Conservation (phyloP, 2,329 filamentous ascomycete genomes). For the Scopulariopsis brevicaulis region DNA sequence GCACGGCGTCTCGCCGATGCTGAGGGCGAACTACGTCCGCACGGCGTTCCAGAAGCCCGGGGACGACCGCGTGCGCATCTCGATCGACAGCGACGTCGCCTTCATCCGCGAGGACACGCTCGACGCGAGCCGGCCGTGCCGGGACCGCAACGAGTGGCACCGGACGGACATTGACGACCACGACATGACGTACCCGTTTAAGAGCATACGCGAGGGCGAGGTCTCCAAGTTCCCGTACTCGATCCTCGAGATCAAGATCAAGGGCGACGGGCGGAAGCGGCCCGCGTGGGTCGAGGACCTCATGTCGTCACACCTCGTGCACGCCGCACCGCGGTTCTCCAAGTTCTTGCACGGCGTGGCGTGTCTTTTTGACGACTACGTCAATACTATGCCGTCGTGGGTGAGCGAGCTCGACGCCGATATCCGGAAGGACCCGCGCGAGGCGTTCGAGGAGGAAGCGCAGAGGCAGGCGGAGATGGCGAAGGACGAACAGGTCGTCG, state of each 20-base stretch:
- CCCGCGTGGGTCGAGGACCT: constrained; percentile 84
- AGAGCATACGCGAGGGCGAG: constrained; percentile 78
- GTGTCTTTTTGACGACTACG: constrained; percentile 85
- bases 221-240: constrained; percentile 85
- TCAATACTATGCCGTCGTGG: constrained; percentile 96
- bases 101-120: constrained; percentile 73
- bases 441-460: constrained; percentile 85
- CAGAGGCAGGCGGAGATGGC: constrained; percentile 69
- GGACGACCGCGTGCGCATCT: constrained; percentile 81
- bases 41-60: constrained; percentile 95
- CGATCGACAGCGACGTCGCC: constrained; percentile 83
- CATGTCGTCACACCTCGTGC: constrained; percentile 85
- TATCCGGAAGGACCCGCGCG: constrained; percentile 85
- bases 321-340: constrained; percentile 81
- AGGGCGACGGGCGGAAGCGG: constrained; percentile 55
- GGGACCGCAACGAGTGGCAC: constrained; percentile 84
- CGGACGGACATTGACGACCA: constrained; percentile 76
- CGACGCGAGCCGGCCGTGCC: constrained; percentile 74
- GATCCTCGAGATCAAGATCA: constrained; percentile 84
- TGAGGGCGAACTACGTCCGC: constrained; percentile 87
- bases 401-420: constrained; percentile 83
- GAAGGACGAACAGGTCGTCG: constrained; percentile 81
- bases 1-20: constrained; percentile 67
- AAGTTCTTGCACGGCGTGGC: constrained; percentile 95
- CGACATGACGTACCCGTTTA: constrained; percentile 79